A percentile compares a stretch with the other conserved stretches of the same genome.
phyloP scores from a whole-genome alignment of 352 stramenopile genomes.

The Globisporangium spiculum region DNA sequence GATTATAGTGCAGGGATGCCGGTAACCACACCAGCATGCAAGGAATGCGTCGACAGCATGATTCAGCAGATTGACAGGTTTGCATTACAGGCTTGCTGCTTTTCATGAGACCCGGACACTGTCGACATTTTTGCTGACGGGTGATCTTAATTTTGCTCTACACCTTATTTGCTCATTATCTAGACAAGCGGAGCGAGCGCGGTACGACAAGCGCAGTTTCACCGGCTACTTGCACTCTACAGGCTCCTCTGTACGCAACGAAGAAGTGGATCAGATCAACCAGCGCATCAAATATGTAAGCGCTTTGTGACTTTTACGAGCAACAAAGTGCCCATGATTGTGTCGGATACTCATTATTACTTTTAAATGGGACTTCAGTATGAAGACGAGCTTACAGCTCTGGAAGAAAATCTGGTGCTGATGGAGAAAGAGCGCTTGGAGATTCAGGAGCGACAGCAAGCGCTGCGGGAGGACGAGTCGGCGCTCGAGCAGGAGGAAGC shows the following conservation, averaged over 20 bases:
- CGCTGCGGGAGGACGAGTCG: constrained; percentile 45
- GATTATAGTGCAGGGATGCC: constrained; percentile 52
- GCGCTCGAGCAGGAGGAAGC: constrained; percentile 52
- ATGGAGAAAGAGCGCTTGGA: constrained; percentile 69
- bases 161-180: neutral
- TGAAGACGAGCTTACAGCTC: constrained; percentile 51
- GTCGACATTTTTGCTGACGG: too few relatives aligned
- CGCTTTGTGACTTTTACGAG: neutral
- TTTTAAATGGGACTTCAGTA: constrained; percentile 35
- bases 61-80: constrained; percentile 66
- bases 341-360: too few relatives aligned
- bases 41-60: constrained; percentile 78
- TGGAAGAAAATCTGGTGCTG: constrained; percentile 59
- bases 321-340: too few relatives aligned
- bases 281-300: constrained; percentile 75
- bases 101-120: neutral
- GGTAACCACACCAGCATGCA: constrained; percentile 62
- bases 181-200: constrained; percentile 64
- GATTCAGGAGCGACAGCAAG: constrained; percentile 46
- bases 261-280: constrained; percentile 63
- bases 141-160: neutral
- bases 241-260: constrained; percentile 37
- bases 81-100: neutral
- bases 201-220: constrained; percentile 72
- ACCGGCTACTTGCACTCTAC: constrained; percentile 56